phyloP scores from a whole-genome alignment of 2,329 filamentous ascomycete genomes.

The Alternaria novae-zelandiae region DNA sequence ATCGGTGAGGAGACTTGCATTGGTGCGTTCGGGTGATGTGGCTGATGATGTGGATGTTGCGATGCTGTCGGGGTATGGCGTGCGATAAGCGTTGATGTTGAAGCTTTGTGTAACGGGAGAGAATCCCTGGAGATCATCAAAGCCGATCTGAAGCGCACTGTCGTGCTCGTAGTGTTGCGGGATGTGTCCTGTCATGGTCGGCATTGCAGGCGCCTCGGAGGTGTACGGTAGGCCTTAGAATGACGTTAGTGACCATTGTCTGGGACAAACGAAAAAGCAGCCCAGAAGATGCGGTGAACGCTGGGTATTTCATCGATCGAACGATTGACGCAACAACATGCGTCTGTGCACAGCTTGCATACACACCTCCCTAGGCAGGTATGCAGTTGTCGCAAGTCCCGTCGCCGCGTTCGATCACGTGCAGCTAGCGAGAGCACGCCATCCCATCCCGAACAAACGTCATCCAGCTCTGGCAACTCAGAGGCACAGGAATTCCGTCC shows the following conservation, averaged over 20 bases:
- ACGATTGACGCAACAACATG: neutral
- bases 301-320: slow-evolving; percentile 9
- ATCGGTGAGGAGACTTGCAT: slow-evolving; percentile 25
- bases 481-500: slow-evolving; percentile 13
- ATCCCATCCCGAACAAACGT: slow-evolving; percentile 29
- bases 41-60: slow-evolving; percentile 37
- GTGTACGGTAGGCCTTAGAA: slow-evolving; percentile 37
- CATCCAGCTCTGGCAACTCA: slow-evolving; percentile 26
- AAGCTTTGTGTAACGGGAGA: slow-evolving; percentile 36
- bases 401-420: slow-evolving; percentile 22
- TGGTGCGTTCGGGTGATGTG: slow-evolving; percentile 28
- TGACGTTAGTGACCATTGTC: slow-evolving; percentile 32
- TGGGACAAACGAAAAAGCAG: slow-evolving; percentile 3
- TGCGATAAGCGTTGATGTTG: slow-evolving; percentile 33
- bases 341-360: slow-evolving; percentile 17
- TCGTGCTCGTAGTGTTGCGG: slow-evolving; percentile 34
- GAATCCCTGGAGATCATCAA: slow-evolving; percentile 41
- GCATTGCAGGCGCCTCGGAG: slow-evolving; percentile 27
- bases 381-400: slow-evolving; percentile 12
- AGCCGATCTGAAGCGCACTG: slow-evolving; percentile 22
- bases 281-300: neutral
- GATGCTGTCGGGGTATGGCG: slow-evolving; percentile 44
- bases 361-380: slow-evolving; percentile 27
- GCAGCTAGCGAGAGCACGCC: slow-evolving; percentile 24
- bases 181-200: slow-evolving; percentile 36